Evolutionary conservation across 1,284 basidiomycete genomes (phyloP), one percentile per base, ranked within the genome.

Genomic region (Clitocybe nebularis): DNA sequence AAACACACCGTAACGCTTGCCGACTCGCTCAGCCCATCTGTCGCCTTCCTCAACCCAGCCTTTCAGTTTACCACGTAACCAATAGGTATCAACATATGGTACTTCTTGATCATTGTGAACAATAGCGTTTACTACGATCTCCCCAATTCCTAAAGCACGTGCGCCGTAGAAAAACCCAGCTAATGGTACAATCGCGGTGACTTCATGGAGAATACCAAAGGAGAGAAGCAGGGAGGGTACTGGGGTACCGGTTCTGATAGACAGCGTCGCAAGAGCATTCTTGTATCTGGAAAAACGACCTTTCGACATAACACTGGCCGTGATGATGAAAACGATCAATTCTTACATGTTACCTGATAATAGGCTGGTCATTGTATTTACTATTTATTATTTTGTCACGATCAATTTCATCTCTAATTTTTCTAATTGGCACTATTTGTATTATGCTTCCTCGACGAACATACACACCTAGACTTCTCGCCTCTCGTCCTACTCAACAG

Each of bases 171-270:
- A 96, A 29, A 92, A 60, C 16, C 79, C 72, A 2, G 85, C 71
- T 21, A 95, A 69, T 1, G 93, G 92, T 0, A 84, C 67, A 42
- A 95, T 57, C 0, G 93, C 92, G 0, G 91, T 94, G 10, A 92
- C 54, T 61, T 97, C 93, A 60, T 96, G 93, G 5, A 97, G 71
- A 39, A 94, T 66, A 1, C 79, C 78, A 56, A 96, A 95, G 0
- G 91, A 89, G 25, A 88, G 53, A 3, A 84, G 61, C 39, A 96
- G 75, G 1, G 89, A 89, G 0, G 89, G 75, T 0, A 93, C 62
- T 5, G 90, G 85, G 1, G 84, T 72, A 11, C 84, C 77, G 9
- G 85, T 86, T 21, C 79, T 74, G 9, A 68, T 63, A 7, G 85
- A 78, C 5, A 87, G 54, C 2, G 71, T 63, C n/a, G 69, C 62